Evolutionary conservation across 1,139 yeast genomes (phyloP), one percentile per base, ranked within the genome.

Genomic region (Eremothecium cymbalariae): DNA sequence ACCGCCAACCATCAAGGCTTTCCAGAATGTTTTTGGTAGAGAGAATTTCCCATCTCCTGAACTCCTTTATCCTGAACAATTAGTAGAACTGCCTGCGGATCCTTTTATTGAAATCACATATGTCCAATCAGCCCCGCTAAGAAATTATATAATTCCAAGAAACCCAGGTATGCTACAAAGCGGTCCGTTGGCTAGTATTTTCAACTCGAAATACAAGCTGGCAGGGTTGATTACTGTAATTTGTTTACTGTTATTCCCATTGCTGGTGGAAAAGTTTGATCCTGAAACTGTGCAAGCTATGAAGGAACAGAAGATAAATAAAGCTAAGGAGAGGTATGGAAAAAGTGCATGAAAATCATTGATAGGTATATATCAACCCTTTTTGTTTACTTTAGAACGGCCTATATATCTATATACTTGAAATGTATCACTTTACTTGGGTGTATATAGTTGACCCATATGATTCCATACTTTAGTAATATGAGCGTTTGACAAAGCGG

Each of bases 271-370:
- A 41, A 59, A 53, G 35, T 39, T 63, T 21, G 67, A 64, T 38
- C 66, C 67, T 22, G 66, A 60, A 28, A 56, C 62, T 8, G 62
- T 62, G 3, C 44, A 51, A 33, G 44, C 51, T 9, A 45, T 63
- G 37, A 55, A 53, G 24, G 59, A 53, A 33, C 60, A 60, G 31
- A 50, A 50, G 22, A 42, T 45, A 17, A 44, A 43, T 31, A 48
- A 47, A 34, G 48, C 47, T 36, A 50, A 42, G 32, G 55, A 44
- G 16, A 51, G 48, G 38, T 52, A 51, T 32, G 41, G 43, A 14
- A n/a, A n/a, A n/a, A n/a, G n/a, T n/a, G n/a, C n/a, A n/a, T n/a
- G n/a, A n/a, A n/a, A n/a, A n/a, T n/a, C n/a, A n/a, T n/a, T n/a
- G n/a, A n/a, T n/a, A n/a, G n/a, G n/a, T n/a, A n/a, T n/a, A n/a